Conservation (phyloP, 2,329 filamentous ascomycete species). For the Gyromitra esculenta region DNA sequence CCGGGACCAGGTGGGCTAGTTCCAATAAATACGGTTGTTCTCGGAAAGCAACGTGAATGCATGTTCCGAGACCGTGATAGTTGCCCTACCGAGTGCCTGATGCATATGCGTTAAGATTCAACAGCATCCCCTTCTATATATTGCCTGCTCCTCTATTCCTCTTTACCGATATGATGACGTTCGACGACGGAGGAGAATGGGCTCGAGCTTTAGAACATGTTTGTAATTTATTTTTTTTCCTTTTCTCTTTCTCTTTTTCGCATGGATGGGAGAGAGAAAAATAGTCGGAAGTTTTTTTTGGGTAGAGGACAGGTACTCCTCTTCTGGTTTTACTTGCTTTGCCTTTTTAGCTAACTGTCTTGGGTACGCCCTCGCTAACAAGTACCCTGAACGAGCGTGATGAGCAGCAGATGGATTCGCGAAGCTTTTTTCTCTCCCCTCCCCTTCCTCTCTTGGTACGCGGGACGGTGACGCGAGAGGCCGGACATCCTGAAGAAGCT, state of each 20-base stretch:
- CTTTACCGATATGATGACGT: constrained; percentile 40
- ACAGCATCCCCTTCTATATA: background rate
- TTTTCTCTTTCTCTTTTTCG: constrained; percentile 4
- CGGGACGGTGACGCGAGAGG: constrained; percentile 30
- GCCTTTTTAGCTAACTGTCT: constrained; percentile 35
- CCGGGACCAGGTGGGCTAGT: constrained; percentile 35
- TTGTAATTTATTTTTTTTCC: background rate
- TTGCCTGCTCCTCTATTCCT: background rate
- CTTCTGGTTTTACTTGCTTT: constrained; percentile 10
- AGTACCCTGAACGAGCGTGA: constrained; percentile 36
- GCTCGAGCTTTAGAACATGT: constrained; percentile 46
- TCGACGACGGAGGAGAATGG: constrained; percentile 35
- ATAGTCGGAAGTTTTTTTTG: constrained; percentile 8
- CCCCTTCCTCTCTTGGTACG: constrained; percentile 4
- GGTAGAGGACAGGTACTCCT: constrained; percentile 35
- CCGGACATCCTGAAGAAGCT: constrained; percentile 34
- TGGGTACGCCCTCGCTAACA: constrained; percentile 39
- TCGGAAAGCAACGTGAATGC: constrained; percentile 41
- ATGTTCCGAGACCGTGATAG: constrained; percentile 50
- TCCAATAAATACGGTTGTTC: constrained; percentile 30
- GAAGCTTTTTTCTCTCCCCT: constrained; percentile 18
- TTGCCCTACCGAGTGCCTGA: constrained; percentile 39
- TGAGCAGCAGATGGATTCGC: constrained; percentile 41
- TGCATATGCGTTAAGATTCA: constrained; percentile 48
- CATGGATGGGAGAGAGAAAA: constrained; percentile 14